Conservation (phyloP, 208 protist species). For the Leishmania tarentolae region DNA sequence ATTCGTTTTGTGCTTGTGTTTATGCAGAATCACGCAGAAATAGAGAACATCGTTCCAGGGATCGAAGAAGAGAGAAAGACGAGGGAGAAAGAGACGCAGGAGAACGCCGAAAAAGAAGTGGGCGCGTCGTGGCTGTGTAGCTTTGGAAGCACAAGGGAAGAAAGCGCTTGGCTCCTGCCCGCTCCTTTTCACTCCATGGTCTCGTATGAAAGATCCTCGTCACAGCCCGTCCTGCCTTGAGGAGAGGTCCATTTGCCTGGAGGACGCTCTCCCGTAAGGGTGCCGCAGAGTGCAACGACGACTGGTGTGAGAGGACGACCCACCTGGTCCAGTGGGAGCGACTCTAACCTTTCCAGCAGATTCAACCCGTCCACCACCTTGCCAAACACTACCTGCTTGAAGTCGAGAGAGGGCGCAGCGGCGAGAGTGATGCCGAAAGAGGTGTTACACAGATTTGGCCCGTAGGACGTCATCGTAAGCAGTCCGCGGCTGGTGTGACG, state of each 20-base stretch:
- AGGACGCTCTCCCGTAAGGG: slow-evolving; percentile 67
- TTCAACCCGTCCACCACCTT: slow-evolving; percentile 80
- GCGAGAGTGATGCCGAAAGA: slow-evolving; percentile 80
- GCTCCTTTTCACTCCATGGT: slow-evolving; percentile 6
- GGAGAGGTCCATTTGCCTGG: slow-evolving; percentile 38
- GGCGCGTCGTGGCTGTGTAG: not conserved
- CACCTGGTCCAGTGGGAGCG: slow-evolving; percentile 60
- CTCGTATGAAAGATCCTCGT: slow-evolving; percentile 14
- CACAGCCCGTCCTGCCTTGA: slow-evolving; percentile 7
- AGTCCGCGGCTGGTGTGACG: slow-evolving; percentile 83
- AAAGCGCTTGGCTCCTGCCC: not conserved
- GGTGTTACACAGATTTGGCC: slow-evolving; percentile 70
- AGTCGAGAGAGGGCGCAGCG: slow-evolving; percentile 75
- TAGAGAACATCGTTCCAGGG: not conserved
- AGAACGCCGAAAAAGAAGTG: not conserved
- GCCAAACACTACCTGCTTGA: slow-evolving; percentile 96
- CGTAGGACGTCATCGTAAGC: slow-evolving; percentile 88
- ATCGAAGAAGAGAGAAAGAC: not conserved
- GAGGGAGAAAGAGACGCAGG: not conserved
- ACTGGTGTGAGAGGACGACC: slow-evolving; percentile 55
- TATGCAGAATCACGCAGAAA: not conserved
- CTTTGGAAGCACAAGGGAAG: not conserved
- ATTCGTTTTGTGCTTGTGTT: not conserved
- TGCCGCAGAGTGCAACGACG: slow-evolving; percentile 76
- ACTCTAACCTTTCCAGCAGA: slow-evolving; percentile 76